Evolutionary conservation across 2,329 filamentous ascomycete genomes (phyloP).

Genomic region (Cytospora mali): DNA sequence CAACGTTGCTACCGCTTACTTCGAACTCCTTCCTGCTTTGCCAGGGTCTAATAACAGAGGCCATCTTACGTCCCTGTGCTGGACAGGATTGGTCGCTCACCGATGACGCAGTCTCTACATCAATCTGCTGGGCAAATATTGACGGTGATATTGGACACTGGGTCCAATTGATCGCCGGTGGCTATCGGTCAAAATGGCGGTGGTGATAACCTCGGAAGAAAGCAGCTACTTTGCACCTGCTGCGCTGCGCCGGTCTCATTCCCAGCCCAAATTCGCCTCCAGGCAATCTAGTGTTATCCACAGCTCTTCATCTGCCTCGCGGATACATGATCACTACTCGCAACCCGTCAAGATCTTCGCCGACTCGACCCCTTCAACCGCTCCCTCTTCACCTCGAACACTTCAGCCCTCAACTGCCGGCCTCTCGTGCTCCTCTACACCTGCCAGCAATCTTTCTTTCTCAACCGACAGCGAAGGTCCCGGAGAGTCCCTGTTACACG

Average conservation of each 20-base stretch:
- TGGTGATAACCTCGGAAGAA: slow-evolving; percentile 61
- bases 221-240: slow-evolving; percentile 58
- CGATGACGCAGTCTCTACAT: slow-evolving; percentile 32
- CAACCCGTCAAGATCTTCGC: slow-evolving; percentile 46
- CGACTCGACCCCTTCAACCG: slow-evolving; percentile 54
- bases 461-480: slow-evolving; percentile 50
- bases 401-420: slow-evolving; percentile 55
- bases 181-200: slow-evolving; percentile 49
- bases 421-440: slow-evolving; percentile 63
- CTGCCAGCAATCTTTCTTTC: slow-evolving; percentile 64
- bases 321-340: slow-evolving; percentile 51
- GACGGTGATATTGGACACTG: slow-evolving; percentile 35
- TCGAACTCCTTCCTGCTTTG: neutral
- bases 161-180: slow-evolving; percentile 31
- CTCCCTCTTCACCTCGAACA: slow-evolving; percentile 59
- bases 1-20: neutral
- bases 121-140: slow-evolving; percentile 29
- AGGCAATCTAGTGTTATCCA: slow-evolving; percentile 44
- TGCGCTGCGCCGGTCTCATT: slow-evolving; percentile 61
- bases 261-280: slow-evolving; percentile 58
- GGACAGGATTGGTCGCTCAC: slow-evolving; percentile 23
- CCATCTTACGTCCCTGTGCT: slow-evolving; percentile 9
- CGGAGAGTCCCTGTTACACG: slow-evolving; percentile 45
- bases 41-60: neutral
- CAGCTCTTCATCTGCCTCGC: slow-evolving; percentile 49